Conservation (phyloP, 768 basidiomycete species). For the Pleurotus ostreatus region DNA sequence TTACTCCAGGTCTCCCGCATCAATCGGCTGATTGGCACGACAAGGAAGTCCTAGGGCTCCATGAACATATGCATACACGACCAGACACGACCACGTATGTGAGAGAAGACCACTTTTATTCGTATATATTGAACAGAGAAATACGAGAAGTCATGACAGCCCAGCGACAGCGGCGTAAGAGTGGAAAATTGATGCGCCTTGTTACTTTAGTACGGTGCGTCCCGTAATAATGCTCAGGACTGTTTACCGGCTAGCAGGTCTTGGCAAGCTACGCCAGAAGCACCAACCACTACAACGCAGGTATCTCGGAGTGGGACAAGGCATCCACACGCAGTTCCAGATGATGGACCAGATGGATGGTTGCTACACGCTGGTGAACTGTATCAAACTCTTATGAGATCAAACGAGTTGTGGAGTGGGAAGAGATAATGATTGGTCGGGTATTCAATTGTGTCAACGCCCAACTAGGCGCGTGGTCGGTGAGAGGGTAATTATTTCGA, state of each 20-base stretch:
- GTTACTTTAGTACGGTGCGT: background rate
- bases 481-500: background rate
- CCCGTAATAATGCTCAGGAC: background rate
- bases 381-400: constrained; percentile 1
- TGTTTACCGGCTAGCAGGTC: background rate
- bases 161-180: constrained; percentile 9
- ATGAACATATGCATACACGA: too few relatives aligned
- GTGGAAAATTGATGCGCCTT: constrained; percentile 6
- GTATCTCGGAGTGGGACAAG: background rate
- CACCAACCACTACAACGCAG: background rate
- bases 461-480: background rate
- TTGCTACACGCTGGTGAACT: constrained; percentile 1
- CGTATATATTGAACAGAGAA: too few relatives aligned
- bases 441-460: constrained; percentile 3
- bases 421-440: background rate
- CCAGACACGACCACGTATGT: too few relatives aligned
- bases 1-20: too few relatives aligned
- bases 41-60: too few relatives aligned
- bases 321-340: too few relatives aligned
- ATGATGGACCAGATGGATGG: constrained; percentile 1
- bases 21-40: too few relatives aligned
- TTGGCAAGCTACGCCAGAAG: background rate
- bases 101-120: too few relatives aligned
- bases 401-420: constrained; percentile 7
- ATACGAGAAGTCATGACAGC: background rate